Percentiles rank a stretch among this genome's conserved stretches.
These are phyloP conservation scores for Arctium minus DNA, from an alignment of 129 eudicot genomes.

Conservation along the genomic window DNA sequence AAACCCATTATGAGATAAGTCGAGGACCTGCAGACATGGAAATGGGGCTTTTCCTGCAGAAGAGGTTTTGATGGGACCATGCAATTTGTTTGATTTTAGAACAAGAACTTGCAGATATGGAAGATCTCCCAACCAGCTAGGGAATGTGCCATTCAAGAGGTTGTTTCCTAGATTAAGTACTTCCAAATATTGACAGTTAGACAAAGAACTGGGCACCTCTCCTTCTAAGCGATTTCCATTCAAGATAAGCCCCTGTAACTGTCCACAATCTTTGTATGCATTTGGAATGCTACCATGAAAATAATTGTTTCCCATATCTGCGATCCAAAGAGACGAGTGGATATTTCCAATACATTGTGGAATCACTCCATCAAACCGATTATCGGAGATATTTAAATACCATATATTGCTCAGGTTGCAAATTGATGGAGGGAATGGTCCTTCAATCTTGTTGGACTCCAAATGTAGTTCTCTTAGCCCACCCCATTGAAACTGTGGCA, in stretches of 20 bases:
- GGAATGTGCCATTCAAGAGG: slow-evolving; percentile 28
- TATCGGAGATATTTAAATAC: slow-evolving; percentile 21
- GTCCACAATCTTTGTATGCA: not conserved
- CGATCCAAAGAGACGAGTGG: not conserved
- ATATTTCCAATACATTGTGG: slow-evolving; percentile 26
- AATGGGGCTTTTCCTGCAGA: not conserved
- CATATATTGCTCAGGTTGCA: slow-evolving; percentile 11
- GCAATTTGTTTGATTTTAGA: slow-evolving; percentile 31
- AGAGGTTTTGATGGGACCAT: slow-evolving; percentile 15
- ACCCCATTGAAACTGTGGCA: not conserved
- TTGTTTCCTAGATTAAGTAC: slow-evolving; percentile 42
- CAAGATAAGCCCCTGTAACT: slow-evolving; percentile 11
- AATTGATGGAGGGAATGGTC: slow-evolving; percentile 27
- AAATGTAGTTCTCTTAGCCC: not conserved
- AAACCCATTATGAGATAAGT: slow-evolving; percentile 36
- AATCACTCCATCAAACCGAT: slow-evolving; percentile 19
- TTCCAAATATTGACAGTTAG: slow-evolving; percentile 22
- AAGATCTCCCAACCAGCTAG: slow-evolving; percentile 31
- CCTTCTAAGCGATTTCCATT: slow-evolving; percentile 37
- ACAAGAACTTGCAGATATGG: slow-evolving; percentile 33
- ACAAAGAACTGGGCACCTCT: slow-evolving; percentile 26
- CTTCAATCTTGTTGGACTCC: slow-evolving; percentile 12
- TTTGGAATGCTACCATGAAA: slow-evolving; percentile 33
- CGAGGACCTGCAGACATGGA: slow-evolving; percentile 29
- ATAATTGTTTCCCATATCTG: slow-evolving; percentile 20